phyloP scores from a whole-genome alignment of 2,329 filamentous ascomycete species.

The Meredithiella fracta region DNA sequence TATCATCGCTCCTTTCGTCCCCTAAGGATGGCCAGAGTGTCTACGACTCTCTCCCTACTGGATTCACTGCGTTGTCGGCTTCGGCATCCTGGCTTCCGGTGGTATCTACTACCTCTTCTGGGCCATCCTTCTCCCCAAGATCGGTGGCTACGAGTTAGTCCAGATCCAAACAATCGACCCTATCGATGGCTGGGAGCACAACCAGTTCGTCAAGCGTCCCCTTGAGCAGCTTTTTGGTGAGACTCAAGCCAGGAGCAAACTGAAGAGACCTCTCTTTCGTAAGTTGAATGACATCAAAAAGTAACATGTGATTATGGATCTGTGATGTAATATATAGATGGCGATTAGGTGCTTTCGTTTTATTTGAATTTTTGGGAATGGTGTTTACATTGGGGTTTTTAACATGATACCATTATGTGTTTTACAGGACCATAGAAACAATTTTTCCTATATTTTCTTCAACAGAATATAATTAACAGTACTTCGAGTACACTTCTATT shows the following conservation, averaged over 20 bases:
- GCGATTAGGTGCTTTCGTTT: background rate
- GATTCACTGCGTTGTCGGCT: conserved; percentile 40
- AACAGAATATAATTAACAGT: conserved; percentile 4
- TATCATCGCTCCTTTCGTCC: conserved; percentile 41
- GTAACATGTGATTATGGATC: too few species aligned
- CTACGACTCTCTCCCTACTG: conserved; percentile 40
- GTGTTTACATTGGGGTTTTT: background rate
- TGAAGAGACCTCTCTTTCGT: background rate
- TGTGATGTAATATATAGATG: too few species aligned
- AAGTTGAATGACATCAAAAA: background rate
- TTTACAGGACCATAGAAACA: background rate
- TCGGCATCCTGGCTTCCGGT: conserved; percentile 35
- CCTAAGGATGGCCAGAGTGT: conserved; percentile 34
- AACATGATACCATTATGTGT: conserved; percentile 2
- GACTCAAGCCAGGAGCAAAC: background rate
- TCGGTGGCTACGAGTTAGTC: conserved; percentile 39
- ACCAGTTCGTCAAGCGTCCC: conserved; percentile 33
- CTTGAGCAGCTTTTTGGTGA: background rate
- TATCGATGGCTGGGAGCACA: conserved; percentile 47
- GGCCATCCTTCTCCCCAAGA: conserved; percentile 33
- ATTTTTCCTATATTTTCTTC: conserved; percentile 3
- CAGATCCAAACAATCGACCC: conserved; percentile 37
- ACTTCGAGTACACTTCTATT: too few species aligned
- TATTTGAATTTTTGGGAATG: background rate
- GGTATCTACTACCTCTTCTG: conserved; percentile 41